Conservation (phyloP, 2,329 filamentous ascomycete species). For the Epichloe baconii region DNA sequence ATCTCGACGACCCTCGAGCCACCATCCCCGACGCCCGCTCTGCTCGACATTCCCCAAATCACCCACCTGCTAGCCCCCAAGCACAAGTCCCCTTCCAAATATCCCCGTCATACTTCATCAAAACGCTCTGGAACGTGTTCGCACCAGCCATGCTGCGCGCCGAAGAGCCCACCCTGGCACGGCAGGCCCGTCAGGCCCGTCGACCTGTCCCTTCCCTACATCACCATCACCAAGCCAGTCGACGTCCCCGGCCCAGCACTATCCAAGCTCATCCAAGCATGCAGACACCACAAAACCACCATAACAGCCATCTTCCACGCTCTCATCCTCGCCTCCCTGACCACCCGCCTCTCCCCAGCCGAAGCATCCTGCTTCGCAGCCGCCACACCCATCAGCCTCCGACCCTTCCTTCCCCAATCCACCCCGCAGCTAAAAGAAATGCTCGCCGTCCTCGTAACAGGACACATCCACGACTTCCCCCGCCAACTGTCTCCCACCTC, state of each 20-base stretch:
- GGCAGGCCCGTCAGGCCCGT: constrained; percentile 23
- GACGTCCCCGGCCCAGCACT: constrained; percentile 19
- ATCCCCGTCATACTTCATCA: constrained; percentile 27
- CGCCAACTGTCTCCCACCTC: constrained; percentile 12
- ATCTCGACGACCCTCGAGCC: constrained; percentile 11
- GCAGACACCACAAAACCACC: constrained; percentile 28
- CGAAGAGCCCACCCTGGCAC: constrained; percentile 21
- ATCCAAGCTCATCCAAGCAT: constrained; percentile 22
- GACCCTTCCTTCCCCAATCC: constrained; percentile 21
- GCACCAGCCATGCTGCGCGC: constrained; percentile 26
- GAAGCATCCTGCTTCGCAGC: constrained; percentile 22
- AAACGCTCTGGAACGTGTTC: constrained; percentile 26
- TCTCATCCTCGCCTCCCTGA: constrained; percentile 28
- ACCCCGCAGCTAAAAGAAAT: constrained; percentile 13
- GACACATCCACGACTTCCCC: constrained; percentile 19
- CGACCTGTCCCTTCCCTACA: constrained; percentile 21
- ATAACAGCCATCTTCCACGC: constrained; percentile 37
- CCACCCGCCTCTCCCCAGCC: constrained; percentile 21
- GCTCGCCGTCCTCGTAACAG: constrained; percentile 29
- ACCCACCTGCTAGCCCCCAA: constrained; percentile 22
- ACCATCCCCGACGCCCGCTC: constrained; percentile 16
- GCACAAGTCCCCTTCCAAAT: constrained; percentile 26
- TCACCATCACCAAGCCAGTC: constrained; percentile 24
- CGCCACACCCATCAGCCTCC: constrained; percentile 31
- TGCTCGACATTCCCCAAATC: background rate